Percentiles rank a stretch among this genome's conserved stretches.
These are phyloP conservation scores for Coemansia sp. DNA, from an alignment of 192 early-diverging fungal genomes.

Conservation along the genomic window DNA sequence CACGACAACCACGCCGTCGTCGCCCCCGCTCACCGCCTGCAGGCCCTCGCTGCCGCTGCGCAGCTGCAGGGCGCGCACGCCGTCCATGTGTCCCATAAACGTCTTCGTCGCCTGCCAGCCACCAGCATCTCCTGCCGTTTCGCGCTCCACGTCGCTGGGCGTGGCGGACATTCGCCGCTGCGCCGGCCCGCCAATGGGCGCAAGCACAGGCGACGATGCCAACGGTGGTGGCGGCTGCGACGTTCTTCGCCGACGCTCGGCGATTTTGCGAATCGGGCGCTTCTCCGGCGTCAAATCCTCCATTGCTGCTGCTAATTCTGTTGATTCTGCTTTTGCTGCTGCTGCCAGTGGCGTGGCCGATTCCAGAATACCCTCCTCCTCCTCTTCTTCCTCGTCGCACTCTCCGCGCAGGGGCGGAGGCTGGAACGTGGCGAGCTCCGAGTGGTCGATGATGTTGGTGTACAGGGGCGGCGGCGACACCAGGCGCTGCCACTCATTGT, in stretches of 20 bases:
- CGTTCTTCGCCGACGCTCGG: constrained; percentile 20
- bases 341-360: too few relatives aligned
- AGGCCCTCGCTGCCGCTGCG: background rate
- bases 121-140: background rate
- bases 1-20: constrained; percentile 45
- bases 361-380: background rate
- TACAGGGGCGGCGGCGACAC: background rate
- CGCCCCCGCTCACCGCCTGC: constrained; percentile 32
- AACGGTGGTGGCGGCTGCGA: background rate
- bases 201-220: background rate
- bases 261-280: constrained; percentile 19
- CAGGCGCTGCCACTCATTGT: background rate
- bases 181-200: background rate
- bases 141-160: background rate
- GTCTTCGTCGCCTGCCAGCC: constrained; percentile 16
- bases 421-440: background rate
- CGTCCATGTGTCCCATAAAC: constrained; percentile 43
- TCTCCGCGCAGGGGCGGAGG: background rate
- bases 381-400: background rate
- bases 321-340: too few relatives aligned
- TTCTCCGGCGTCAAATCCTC: background rate
- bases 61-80: constrained; percentile 22
- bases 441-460: background rate
- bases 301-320: too few relatives aligned
- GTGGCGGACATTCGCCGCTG: background rate